A percentile compares a stretch with the other conserved stretches of the same genome.
phyloP scores from a whole-genome alignment of 2,329 filamentous ascomycete species.

The Talaromyces rugulosus region DNA sequence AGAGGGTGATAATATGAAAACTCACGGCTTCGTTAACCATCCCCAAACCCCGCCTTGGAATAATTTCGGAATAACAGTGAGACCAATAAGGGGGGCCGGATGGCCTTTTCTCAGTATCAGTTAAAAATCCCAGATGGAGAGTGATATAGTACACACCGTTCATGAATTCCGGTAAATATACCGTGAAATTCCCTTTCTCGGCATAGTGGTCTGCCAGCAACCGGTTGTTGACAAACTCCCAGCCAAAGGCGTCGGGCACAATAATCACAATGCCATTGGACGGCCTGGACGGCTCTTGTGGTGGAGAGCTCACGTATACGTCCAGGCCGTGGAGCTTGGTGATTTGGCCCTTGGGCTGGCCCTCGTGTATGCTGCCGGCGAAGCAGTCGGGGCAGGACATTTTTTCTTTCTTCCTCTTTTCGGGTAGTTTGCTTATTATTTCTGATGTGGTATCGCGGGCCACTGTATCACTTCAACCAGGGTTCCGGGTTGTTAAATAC shows the following conservation, averaged over 20 bases:
- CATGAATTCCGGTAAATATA: constrained; percentile 58
- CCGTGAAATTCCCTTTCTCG: constrained; percentile 46
- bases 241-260: constrained; percentile 55
- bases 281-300: constrained; percentile 14
- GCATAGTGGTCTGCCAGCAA: constrained; percentile 54
- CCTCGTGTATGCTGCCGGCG: constrained; percentile 44
- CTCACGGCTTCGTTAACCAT: constrained; percentile 18
- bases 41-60: constrained; percentile 4
- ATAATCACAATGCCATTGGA: constrained; percentile 51
- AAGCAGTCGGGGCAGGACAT: constrained; percentile 41
- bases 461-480: too few species aligned
- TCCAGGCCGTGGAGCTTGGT: constrained; percentile 47
- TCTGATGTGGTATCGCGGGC: too few species aligned
- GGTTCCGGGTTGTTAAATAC: too few species aligned
- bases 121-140: background rate
- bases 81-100: constrained; percentile 10
- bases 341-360: constrained; percentile 42
- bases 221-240: constrained; percentile 51
- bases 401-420: background rate
- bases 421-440: background rate
- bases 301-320: constrained; percentile 38
- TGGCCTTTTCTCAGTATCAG: constrained; percentile 12
- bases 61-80: constrained; percentile 8
- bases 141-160: constrained; percentile 30
- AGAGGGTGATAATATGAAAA: background rate